Base-by-base conservation (phyloP, 1,284 basidiomycete species). In the Singerocomus inundabilis region DNA sequence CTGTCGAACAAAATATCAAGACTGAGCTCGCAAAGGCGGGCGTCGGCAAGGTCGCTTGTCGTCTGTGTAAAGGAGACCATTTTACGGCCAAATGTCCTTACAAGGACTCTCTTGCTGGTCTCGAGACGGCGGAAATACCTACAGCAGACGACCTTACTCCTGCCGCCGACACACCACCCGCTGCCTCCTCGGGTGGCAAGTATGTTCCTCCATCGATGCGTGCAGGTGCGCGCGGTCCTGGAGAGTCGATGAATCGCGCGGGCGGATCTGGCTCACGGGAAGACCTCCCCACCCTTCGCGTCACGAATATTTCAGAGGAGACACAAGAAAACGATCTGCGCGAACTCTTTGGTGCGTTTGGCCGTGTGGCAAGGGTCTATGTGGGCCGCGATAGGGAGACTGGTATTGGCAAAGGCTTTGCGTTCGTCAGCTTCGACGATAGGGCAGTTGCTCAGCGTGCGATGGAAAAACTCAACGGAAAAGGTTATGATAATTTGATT, bases 51-150 rank as follows among this genome's bases (percentile, higher is more conserved):
- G 92, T 99, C 56, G 76, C 82, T 46, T 99, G 96, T 79, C 84
- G 97, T 61, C 74, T 97, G 52, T 99, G 97, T 76, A 93, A 96
- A 70, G 96, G 96, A 50, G 91, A 91, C 60, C 97, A 99, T 75
- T 99, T 95, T 72, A 99, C 97, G 11, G 90, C 94, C 54, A 94
- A 95, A 71, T 99, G 97, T 81, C 97, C 97, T 11, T 97, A 97
- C 82, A 97, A 94, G 72, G 95, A 98, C 61, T 91, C 91, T 18
- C 82, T 93, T 11, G 82, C 88, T 18, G 91, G 88, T 11, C 78
- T 93, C 45, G 88, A 91, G 44, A 78, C 72, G 21, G 69, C 76
- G 4, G 80, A 80, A 3, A 70, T 79, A 1, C 72, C 75, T 16
- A 61, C 68, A 33, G 73, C 80, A 51, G 81, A 83, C n/a, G 86